Evolutionary conservation across 192 early-diverging fungal species (phyloP).

Genomic region (Lobosporangium transversale): DNA sequence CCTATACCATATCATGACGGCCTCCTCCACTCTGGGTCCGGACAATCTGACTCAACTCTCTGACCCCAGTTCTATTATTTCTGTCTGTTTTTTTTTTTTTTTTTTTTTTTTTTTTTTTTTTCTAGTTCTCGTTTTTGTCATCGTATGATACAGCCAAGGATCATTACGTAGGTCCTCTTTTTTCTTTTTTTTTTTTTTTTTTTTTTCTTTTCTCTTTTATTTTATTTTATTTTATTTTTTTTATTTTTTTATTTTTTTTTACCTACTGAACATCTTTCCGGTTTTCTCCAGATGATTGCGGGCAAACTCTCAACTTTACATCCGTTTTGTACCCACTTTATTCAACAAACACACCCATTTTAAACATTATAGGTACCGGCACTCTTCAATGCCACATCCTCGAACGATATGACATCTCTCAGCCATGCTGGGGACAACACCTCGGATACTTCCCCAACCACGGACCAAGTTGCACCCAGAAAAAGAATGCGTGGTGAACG

Average conservation of each 20-base stretch:
- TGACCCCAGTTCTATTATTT: slow-evolving; percentile 24
- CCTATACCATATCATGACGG: neutral
- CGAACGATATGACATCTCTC: slow-evolving; percentile 30
- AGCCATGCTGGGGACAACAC: slow-evolving; percentile 25
- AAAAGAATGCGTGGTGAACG: slow-evolving; percentile 43
- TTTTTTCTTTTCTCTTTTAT: slow-evolving; percentile 1
- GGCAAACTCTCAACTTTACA: neutral
- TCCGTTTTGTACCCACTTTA: neutral
- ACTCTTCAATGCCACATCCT: slow-evolving; percentile 19
- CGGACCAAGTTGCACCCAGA: slow-evolving; percentile 24
- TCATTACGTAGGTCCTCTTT: slow-evolving; percentile 17
- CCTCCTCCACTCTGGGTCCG: neutral
- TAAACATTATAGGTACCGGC: slow-evolving; percentile 28
- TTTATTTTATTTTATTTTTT: neutral
- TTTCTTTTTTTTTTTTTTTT: neutral
- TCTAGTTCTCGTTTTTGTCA: too few species aligned
- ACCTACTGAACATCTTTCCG: too few species aligned
- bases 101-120: too few species aligned
- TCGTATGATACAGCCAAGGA: slow-evolving; percentile 19
- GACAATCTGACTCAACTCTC: neutral
- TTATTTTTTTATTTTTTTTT: neutral
- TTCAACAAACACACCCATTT: neutral
- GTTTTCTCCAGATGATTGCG: slow-evolving; percentile 12
- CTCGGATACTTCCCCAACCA: slow-evolving; percentile 15
- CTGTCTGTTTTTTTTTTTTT: too few species aligned